These are phyloP conservation scores for Chalciporus pseudorubinellus DNA, from an alignment of 768 basidiomycete genomes.

Conservation along the genomic window DNA sequence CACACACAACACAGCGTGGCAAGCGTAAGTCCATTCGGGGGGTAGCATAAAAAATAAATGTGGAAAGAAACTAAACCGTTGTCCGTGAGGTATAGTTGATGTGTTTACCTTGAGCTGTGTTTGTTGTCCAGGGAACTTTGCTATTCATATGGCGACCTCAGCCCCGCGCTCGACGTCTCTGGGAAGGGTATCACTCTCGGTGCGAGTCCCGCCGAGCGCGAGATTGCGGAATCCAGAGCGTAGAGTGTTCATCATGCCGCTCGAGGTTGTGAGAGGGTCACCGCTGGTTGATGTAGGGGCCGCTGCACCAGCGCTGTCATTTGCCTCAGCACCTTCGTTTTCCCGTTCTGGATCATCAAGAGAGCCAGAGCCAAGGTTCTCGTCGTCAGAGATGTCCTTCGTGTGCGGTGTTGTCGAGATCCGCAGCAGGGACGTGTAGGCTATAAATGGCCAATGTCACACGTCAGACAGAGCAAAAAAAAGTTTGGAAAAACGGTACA, in stretches of 20 bases:
- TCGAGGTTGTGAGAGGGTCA: conserved; percentile 13
- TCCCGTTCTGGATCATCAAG: conserved; percentile 28
- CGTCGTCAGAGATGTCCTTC: conserved; percentile 37
- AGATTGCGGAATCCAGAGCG: conserved; percentile 31
- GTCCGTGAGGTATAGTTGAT: background rate
- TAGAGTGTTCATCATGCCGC: conserved; percentile 23
- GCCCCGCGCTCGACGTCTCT: conserved; percentile 29
- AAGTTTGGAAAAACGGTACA: conserved; percentile 32
- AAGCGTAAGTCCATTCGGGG: background rate
- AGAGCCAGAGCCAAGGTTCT: conserved; percentile 24
- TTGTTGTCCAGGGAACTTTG: background rate
- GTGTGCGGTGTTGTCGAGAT: conserved; percentile 69
- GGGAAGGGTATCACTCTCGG: conserved; percentile 28
- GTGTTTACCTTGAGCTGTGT: background rate
- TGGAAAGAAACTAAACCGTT: background rate
- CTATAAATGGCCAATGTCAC: conserved; percentile 35
- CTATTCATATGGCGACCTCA: conserved; percentile 9
- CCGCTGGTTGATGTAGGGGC: background rate
- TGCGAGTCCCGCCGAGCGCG: conserved; percentile 12
- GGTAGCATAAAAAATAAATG: background rate
- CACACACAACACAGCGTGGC: background rate
- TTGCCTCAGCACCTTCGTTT: conserved; percentile 12
- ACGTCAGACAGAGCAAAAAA: background rate
- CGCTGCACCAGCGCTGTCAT: background rate
- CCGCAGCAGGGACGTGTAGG: conserved; percentile 84